Conservation (phyloP, 2,329 filamentous ascomycete genomes). For the Claviceps digitariae region DNA sequence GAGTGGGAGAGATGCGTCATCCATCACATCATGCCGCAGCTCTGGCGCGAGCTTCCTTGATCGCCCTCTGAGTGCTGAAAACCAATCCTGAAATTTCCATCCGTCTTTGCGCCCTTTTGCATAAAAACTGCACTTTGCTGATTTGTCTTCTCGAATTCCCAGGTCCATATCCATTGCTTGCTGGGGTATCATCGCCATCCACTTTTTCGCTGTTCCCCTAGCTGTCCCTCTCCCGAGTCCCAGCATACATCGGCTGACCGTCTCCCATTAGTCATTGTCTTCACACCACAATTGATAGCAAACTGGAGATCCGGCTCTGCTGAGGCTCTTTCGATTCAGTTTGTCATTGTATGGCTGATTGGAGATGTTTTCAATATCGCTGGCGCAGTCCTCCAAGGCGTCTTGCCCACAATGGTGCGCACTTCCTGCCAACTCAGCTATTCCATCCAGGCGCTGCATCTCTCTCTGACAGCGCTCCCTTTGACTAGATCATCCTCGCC, state of each 20-base stretch:
- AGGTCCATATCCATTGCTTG: constrained; percentile 93
- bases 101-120: too few relatives aligned
- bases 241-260: not conserved
- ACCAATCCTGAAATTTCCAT: too few relatives aligned
- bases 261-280: constrained; percentile 58
- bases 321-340: constrained; percentile 79
- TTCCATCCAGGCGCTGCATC: too few relatives aligned
- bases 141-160: not conserved
- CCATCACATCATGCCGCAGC: not conserved
- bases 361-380: constrained; percentile 97
- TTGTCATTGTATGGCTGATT: constrained; percentile 82
- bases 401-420: constrained; percentile 77
- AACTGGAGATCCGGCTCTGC: constrained; percentile 79
- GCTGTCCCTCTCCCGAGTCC: not conserved
- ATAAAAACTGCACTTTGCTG: too few relatives aligned
- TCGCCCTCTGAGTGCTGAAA: too few relatives aligned
- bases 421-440: not conserved
- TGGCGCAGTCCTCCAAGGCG: constrained; percentile 80
- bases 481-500: constrained; percentile 69
- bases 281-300: constrained; percentile 91
- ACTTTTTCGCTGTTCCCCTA: not conserved
- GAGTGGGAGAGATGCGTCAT: not conserved
- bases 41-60: not conserved
- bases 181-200: constrained; percentile 40
- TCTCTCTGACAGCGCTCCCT: not conserved